Evolutionary conservation across 176 grass and related monocot genomes (phyloP).

Genomic region (Cenchrus purpureus): DNA sequence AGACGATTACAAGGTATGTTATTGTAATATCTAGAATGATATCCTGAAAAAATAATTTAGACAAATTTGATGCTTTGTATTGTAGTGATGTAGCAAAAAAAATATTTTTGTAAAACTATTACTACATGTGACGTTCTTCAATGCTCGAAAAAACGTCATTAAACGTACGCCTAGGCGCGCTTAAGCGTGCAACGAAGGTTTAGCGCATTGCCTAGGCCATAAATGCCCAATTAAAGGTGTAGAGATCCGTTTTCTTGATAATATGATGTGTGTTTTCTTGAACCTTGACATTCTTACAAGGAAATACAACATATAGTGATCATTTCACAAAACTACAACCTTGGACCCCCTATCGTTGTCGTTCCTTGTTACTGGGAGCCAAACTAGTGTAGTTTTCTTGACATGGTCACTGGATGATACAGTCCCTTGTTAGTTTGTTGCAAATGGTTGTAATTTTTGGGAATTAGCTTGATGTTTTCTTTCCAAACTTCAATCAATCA

Average conservation of each 20-base stretch:
- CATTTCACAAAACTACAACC: neutral
- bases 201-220: no score
- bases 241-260: no score
- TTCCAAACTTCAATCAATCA: neutral
- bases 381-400: neutral
- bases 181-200: no score
- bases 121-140: neutral
- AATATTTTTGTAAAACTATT: neutral
- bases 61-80: neutral
- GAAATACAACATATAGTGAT: neutral
- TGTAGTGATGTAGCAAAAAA: neutral
- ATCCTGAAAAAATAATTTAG: neutral
- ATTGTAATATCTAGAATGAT: neutral
- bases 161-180: no score
- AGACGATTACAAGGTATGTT: conserved; percentile 79
- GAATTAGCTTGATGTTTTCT: neutral
- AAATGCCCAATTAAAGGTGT: no score
- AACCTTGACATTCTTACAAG: no score
- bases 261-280: no score
- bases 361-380: neutral
- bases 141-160: no score
- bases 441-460: neutral
- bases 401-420: neutral
- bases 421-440: neutral
- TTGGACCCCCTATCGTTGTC: neutral